phyloP scores from a whole-genome alignment of 2,329 filamentous ascomycete species.

The Pyrenophora graminea region DNA sequence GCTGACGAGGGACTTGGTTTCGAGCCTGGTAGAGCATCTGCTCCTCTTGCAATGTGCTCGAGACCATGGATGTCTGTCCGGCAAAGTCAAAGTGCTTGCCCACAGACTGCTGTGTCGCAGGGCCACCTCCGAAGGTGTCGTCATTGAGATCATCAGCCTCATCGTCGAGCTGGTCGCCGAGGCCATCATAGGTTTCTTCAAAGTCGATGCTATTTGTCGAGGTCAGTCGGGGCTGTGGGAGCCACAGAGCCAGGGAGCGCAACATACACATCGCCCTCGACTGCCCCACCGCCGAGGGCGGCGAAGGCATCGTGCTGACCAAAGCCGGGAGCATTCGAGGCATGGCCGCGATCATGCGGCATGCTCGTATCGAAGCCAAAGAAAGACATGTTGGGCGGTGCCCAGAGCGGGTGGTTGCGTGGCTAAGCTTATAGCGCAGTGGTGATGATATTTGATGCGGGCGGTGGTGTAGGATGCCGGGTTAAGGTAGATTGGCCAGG shows the following conservation, averaged over 20 bases:
- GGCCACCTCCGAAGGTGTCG: constrained; percentile 75
- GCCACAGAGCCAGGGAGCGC: neutral
- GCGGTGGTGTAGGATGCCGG: constrained; percentile 26
- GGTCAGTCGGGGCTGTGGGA: constrained; percentile 48
- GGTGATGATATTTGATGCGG: constrained; percentile 9
- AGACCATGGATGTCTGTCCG: constrained; percentile 84
- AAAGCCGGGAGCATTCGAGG: constrained; percentile 75
- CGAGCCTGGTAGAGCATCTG: constrained; percentile 81
- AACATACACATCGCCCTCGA: constrained; percentile 64
- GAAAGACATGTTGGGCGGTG: constrained; percentile 72
- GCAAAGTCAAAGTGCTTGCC: constrained; percentile 98
- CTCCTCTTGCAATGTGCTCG: constrained; percentile 86
- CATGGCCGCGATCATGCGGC: constrained; percentile 66
- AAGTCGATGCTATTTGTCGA: constrained; percentile 74
- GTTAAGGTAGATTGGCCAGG: constrained; percentile 1
- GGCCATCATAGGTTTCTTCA: constrained; percentile 94
- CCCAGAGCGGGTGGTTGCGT: constrained; percentile 7
- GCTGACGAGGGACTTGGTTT: constrained; percentile 58
- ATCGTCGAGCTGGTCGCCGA: constrained; percentile 89
- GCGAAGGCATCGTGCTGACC: constrained; percentile 89
- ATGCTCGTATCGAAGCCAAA: constrained; percentile 81
- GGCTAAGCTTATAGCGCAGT: constrained; percentile 4
- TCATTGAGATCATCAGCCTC: constrained; percentile 94
- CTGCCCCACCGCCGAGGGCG: constrained; percentile 66
- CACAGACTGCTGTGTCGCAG: constrained; percentile 58